phyloP scores from a whole-genome alignment of 2,329 filamentous ascomycete species.

The Alternaria ventricosa region DNA sequence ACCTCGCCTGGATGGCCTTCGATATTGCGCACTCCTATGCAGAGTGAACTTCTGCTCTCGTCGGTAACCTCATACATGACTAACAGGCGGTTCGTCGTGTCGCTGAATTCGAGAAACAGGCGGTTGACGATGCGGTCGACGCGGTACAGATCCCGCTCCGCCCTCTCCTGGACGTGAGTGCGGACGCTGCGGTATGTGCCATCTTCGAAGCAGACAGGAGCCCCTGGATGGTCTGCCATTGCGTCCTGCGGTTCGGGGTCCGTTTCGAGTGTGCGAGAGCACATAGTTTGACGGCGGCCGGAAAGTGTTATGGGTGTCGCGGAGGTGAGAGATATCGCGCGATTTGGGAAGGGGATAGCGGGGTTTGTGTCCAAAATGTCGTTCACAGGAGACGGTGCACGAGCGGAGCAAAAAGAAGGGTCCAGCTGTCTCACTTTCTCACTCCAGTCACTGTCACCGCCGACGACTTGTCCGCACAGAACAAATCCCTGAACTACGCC shows the following conservation, averaged over 20 bases:
- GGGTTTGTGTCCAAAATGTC: neutral
- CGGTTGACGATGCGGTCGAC: neutral
- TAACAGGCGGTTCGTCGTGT: neutral
- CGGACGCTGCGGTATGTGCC: neutral
- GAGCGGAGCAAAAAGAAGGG: neutral
- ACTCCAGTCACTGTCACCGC: neutral
- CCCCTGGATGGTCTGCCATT: neutral
- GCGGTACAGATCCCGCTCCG: neutral
- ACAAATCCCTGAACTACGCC: too few species aligned
- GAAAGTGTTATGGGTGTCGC: neutral
- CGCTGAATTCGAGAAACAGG: neutral
- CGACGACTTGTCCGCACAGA: neutral
- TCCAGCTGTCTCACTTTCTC: neutral
- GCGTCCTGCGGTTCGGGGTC: neutral
- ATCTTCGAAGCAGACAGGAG: neutral
- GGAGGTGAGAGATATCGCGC: neutral
- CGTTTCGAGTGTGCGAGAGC: neutral
- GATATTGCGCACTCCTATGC: neutral
- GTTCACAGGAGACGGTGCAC: neutral
- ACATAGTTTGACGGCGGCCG: neutral
- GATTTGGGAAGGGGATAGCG: neutral
- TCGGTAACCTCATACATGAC: neutral
- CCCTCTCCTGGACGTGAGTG: neutral
- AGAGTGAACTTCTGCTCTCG: neutral
- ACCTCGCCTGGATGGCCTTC: neutral